Conservation (phyloP, 139 green algal species). For the Ettlia oleoabundans region DNA sequence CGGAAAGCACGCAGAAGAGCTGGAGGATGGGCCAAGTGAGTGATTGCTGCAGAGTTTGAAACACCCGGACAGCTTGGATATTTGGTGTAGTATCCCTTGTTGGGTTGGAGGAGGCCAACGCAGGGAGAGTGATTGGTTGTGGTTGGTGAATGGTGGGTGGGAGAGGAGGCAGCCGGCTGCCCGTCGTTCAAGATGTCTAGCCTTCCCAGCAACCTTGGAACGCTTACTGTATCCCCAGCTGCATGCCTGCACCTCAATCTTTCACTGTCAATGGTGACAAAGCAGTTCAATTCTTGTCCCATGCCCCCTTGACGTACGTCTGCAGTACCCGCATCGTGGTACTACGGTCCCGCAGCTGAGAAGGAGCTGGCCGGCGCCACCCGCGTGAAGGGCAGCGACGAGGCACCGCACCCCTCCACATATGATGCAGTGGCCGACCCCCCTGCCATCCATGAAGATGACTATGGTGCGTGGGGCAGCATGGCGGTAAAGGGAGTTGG, state of each 20-base stretch:
- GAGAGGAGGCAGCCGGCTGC: background rate
- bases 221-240: background rate
- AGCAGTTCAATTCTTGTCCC: background rate
- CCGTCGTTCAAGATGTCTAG: too few species aligned
- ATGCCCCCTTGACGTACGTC: background rate
- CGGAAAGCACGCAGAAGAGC: slow-evolving; percentile 42
- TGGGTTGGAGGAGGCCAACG: too few species aligned
- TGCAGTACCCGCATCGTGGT: slow-evolving; percentile 29
- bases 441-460: slow-evolving; percentile 14
- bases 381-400: slow-evolving; percentile 27
- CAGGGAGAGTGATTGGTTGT: too few species aligned
- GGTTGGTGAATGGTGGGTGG: too few species aligned
- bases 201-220: too few species aligned
- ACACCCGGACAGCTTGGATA: too few species aligned
- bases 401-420: slow-evolving; percentile 25
- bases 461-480: slow-evolving; percentile 24
- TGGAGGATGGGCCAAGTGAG: slow-evolving; percentile 21
- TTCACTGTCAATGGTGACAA: too few species aligned
- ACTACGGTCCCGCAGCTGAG: slow-evolving; percentile 16
- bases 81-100: too few species aligned
- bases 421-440: slow-evolving; percentile 41
- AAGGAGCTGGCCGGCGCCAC: slow-evolving; percentile 23
- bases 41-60: too few species aligned
- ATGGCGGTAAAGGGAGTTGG: background rate
- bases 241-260: too few species aligned